Conservation (phyloP, 257 asterid genomes). For the Rhazya stricta region DNA sequence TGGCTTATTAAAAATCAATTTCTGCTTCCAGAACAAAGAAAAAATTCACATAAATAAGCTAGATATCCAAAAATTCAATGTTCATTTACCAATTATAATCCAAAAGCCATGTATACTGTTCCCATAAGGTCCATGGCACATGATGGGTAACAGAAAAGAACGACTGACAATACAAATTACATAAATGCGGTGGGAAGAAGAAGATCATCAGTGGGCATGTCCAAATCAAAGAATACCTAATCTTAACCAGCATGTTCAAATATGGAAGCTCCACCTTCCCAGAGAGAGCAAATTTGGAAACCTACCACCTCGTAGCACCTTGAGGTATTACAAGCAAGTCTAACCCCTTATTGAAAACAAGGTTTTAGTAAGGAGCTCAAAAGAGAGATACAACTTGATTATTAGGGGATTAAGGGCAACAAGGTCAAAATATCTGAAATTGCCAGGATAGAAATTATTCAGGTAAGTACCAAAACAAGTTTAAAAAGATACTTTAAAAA, state of each 20-base stretch:
- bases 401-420: background rate
- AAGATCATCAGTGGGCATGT: background rate
- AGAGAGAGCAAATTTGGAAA: background rate
- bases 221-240: background rate
- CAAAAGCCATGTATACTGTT: background rate
- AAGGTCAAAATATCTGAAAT: background rate
- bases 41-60: background rate
- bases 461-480: background rate
- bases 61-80: background rate
- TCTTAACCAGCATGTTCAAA: background rate
- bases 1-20: conserved; percentile 76
- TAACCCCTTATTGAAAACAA: background rate
- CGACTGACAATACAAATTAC: background rate
- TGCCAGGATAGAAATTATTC: background rate
- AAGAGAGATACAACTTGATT: background rate
- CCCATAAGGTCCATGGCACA: background rate
- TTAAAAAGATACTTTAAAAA: too few relatives aligned
- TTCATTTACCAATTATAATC: background rate
- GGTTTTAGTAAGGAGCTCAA: background rate
- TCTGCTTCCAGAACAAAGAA: conserved; percentile 39
- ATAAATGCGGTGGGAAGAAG: background rate
- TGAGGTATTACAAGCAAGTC: background rate
- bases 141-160: too few relatives aligned
- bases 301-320: background rate
- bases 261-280: background rate